Evolutionary conservation across 1,139 yeast species (phyloP), one percentile per base, ranked within the genome.

Genomic region (Candida dubliniensis): DNA sequence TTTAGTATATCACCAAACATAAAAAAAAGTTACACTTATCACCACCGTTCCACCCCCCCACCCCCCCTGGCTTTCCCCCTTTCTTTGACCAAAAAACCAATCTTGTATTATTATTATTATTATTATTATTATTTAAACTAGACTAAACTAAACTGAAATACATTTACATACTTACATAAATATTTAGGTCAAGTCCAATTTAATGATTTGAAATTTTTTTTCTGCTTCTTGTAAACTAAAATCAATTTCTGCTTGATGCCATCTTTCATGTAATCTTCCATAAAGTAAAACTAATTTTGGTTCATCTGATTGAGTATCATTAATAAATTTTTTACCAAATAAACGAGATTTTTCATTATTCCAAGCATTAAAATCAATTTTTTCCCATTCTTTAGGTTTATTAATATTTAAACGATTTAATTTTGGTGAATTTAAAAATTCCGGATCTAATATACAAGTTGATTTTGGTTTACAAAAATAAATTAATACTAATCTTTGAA

Each of bases 181-280:
- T 32, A 15, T 15, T 12, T 39, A 41, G 12, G 48, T 40, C 9
- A 55, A 41, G 12, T 48, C 40, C 9, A 55, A 36, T 44, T 45
- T 52, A 35, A 56, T 50, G 9, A 56, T 42, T 31, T 54, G 48
- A 41, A 53, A 56, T 29, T 46, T 51, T 38, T 53, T 55, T 29
- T 40, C 39, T 6, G 59, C 60, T 40, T 54, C 57, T 36, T 54
- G 55, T 31, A 55, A 43, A 41, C 47, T 48, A 31, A 56, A 56
- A 38, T 51, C 42, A 3, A 43, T 30, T 41, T 56, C 60, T 9
- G 54, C 54, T 44, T 51, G 54, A 33, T 52, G 37, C 77, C 77
- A 72, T 45, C 77, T 61, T 50, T 73, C 77, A 38, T 71, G 67
- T 15, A 59, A 57, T 36, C 77, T 57, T 4, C 77, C 77, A 48